phyloP scores from a whole-genome alignment of 495 filamentous ascomycete species.

The Hypoxylon intermedium region DNA sequence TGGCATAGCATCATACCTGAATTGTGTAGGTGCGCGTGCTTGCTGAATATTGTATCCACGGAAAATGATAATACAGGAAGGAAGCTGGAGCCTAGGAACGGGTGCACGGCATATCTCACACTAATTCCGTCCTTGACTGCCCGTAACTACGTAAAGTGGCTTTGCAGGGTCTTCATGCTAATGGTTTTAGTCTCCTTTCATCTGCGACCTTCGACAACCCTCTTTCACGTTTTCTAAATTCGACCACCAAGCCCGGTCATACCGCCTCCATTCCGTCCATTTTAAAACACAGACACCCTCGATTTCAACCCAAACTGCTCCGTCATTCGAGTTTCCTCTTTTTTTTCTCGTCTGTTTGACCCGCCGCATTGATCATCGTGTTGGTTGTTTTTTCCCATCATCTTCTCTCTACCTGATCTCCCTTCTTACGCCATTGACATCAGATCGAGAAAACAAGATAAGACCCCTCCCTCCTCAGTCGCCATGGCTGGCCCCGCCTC shows the following conservation, averaged over 20 bases:
- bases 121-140: background rate
- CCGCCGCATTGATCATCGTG: constrained; percentile 13
- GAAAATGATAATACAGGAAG: too few relatives aligned
- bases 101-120: too few relatives aligned
- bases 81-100: too few relatives aligned
- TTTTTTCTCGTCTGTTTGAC: background rate
- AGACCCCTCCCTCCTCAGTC: constrained; percentile 37
- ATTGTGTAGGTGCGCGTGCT: too few relatives aligned
- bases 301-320: too few relatives aligned
- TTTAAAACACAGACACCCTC: constrained; percentile 11
- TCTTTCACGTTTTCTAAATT: constrained; percentile 34
- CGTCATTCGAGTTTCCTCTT: background rate
- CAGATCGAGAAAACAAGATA: constrained; percentile 20
- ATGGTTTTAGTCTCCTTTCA: constrained; percentile 24
- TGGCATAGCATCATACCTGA: too few relatives aligned
- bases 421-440: too few relatives aligned
- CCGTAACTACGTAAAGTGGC: constrained; percentile 1
- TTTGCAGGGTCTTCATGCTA: constrained; percentile 29
- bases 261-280: constrained; percentile 21
- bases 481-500: constrained; percentile 59
- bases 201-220: constrained; percentile 31
- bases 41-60: too few relatives aligned
- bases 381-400: constrained; percentile 12
- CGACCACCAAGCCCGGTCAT: constrained; percentile 16
- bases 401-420: constrained; percentile 1